Percentiles rank a stretch among this genome's conserved stretches.
Evolutionary conservation across 768 basidiomycete genomes (phyloP).

Genomic region (Russula emetica): DNA sequence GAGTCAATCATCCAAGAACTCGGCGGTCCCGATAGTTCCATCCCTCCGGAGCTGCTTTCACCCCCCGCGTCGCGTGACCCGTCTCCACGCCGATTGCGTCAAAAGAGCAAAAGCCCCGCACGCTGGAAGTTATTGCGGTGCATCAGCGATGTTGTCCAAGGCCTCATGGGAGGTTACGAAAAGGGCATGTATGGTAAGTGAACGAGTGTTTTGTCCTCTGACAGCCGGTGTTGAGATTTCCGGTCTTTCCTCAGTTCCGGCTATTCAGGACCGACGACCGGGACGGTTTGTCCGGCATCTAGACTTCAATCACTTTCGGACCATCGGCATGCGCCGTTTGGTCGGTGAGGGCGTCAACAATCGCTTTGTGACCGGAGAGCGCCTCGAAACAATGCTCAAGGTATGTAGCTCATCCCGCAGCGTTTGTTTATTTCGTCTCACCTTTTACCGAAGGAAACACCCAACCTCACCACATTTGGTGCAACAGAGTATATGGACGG

Average conservation of each 20-base stretch:
- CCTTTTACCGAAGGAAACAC: slow-evolving; percentile 66
- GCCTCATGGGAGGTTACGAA: slow-evolving; percentile 56
- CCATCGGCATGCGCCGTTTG: slow-evolving; percentile 91
- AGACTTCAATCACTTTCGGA: slow-evolving; percentile 95
- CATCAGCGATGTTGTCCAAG: slow-evolving; percentile 74
- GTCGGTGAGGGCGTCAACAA: slow-evolving; percentile 85
- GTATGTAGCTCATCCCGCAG: slow-evolving; percentile 38
- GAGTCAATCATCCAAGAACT: slow-evolving; percentile 41
- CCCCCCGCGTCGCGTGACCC: slow-evolving; percentile 81
- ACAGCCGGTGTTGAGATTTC: neutral
- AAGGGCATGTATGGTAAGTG: slow-evolving; percentile 70
- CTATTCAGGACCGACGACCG: slow-evolving; percentile 63
- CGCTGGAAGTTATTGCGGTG: slow-evolving; percentile 79
- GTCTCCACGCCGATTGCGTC: slow-evolving; percentile 68
- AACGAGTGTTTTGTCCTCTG: slow-evolving; percentile 18
- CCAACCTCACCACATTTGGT: slow-evolving; percentile 82
- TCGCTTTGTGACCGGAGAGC: slow-evolving; percentile 89
- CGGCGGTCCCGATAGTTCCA: slow-evolving; percentile 59
- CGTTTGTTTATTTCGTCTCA: slow-evolving; percentile 6
- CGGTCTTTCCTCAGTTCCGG: slow-evolving; percentile 48
- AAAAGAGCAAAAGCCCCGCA: slow-evolving; percentile 76
- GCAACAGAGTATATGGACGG: slow-evolving; percentile 99
- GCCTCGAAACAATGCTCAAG: slow-evolving; percentile 74
- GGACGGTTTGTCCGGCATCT: slow-evolving; percentile 81
- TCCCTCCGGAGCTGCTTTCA: slow-evolving; percentile 70